Base-by-base conservation (phyloP, 805 yeast species). In the Cyberlindnera nakhonratchasimensis region DNA sequence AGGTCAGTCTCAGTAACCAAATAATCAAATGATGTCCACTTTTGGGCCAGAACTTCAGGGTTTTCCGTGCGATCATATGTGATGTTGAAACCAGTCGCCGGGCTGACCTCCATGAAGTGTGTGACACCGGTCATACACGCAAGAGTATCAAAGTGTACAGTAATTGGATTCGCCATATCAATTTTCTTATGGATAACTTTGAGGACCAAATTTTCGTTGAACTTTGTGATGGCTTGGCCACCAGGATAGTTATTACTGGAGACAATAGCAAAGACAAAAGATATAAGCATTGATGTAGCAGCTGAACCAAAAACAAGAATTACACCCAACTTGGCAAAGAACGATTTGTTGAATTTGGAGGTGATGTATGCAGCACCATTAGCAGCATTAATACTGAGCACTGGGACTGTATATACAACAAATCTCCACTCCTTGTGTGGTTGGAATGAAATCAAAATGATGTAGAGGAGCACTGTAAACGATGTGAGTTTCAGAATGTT, bases 391-490 rank as follows among this genome's bases (percentile, higher is more conserved):
- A 83, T 53, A 0, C 83, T 77, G 44, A 87, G 60, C 0, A 82
- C 69, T 1, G 97, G 96, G 4, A 84, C 65, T 0, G 80, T 67
- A 61, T 90, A 91, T 14, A 83, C 68, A 30, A 91, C 79, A 56
- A 91, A 91, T 53, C 97, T 75, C 95, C 95, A 87, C 67, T 91
- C 98, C 59, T 91, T 91, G 55, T 91, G 97, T 3, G 93, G 89
- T 61, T 86, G 93, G 39, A 82, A 60, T 0, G 96, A 88, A 74
- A 89, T 72, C 5, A 78, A 54, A 2, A 67, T 47, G n/a, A 89
- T 70, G 56, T 69, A 90, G 13, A 75, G 38, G 1, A 80, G 31
- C 0, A 84, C 65, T 1, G 87, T 67, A 14, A 74, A 45, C 2
- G 75, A 69, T 21, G 81, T 55, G 6, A 80, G 62, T 30, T 75